These are phyloP conservation scores for Yamadazyma trypodendri DNA, from an alignment of 1,139 yeast genomes.

Conservation along the genomic window DNA sequence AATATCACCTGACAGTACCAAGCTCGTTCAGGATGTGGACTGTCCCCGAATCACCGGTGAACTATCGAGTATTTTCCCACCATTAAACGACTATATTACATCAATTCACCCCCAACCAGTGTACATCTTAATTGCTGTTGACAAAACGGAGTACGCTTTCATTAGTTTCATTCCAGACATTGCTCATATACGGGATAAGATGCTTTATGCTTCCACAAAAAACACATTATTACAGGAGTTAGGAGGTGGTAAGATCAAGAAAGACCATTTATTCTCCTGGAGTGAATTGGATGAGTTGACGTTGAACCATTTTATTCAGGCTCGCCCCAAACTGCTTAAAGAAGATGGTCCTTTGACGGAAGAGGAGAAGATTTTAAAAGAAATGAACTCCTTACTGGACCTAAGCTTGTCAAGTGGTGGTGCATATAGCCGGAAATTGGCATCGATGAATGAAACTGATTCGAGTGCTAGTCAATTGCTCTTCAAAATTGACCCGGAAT, in stretches of 20 bases:
- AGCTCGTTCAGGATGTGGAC: conserved; percentile 39
- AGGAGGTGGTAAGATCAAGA: conserved; percentile 62
- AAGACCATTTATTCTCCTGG: conserved; percentile 54
- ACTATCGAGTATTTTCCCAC: conserved; percentile 33
- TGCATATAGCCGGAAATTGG: conserved; percentile 25
- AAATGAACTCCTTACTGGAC: conserved; percentile 41
- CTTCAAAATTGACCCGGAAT: conserved; percentile 26
- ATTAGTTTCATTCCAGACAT: conserved; percentile 84
- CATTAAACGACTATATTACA: conserved; percentile 32
- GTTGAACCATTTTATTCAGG: conserved; percentile 41
- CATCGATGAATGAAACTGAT: conserved; percentile 32
- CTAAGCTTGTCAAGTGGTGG: conserved; percentile 20
- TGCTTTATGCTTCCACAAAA: conserved; percentile 92
- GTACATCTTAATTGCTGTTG: conserved; percentile 50
- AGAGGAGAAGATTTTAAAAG: conserved; percentile 55
- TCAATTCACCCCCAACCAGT: conserved; percentile 51
- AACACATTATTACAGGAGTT: conserved; percentile 70
- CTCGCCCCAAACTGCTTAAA: conserved; percentile 16
- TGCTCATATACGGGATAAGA: conserved; percentile 80
- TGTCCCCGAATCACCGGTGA: conserved; percentile 27
- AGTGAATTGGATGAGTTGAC: conserved; percentile 59
- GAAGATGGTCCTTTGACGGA: conserved; percentile 54
- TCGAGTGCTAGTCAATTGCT: conserved; percentile 22
- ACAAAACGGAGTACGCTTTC: conserved; percentile 45
- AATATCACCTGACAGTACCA: conserved; percentile 46